Base-by-base conservation (phyloP, 257 asterid genomes). In the Jacaranda mimosifolia region DNA sequence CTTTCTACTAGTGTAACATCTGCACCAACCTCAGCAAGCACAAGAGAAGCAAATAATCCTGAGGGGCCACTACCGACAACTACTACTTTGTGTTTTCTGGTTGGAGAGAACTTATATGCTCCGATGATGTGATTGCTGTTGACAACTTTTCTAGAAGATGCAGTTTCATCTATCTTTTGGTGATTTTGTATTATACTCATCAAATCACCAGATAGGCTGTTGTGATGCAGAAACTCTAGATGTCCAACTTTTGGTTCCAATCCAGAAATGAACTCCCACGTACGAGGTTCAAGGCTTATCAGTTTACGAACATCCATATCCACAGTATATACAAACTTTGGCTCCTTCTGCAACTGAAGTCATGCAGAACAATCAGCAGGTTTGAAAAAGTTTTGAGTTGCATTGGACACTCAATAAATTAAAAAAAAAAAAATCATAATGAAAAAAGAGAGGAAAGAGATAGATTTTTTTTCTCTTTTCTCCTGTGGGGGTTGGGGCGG, bases 51-150 rank as follows among this genome's bases (percentile, higher is more conserved):
- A 86, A 93, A 95, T 82, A 95, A 83, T 74, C 99, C 99, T 12
- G 98, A 88, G 46, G 98, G 98, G 35, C 99, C 99, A 81, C 98
- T 91, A 49, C 99, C 99, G 81, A 89, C 93, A 77, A 95, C 93
- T 9, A 87, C 93, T 42, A 95, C 89, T 85, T 86, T 91, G 51
- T 96, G 97, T 79, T 87, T 95, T 68, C 64, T 83, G 70, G 75
- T 68, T 63, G 19, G 53, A 55, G 87, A 68, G 63, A 68, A 38
- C 62, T 32, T 77, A 60, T 52, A 75, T 55, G 87, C 84, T 76
- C 82, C 83, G 18, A 26, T 74, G 53, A 32, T 56, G 18, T 36
- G 48, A 66, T 79, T 80, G 70, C 46, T 70, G 55, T 77, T 67
- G 68, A 51, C 59, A 18, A n/a, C 75, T 63, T 85, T 90, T 39